phyloP scores from a whole-genome alignment of 2,329 filamentous ascomycete genomes.

The Beauveria rudraprayagi region DNA sequence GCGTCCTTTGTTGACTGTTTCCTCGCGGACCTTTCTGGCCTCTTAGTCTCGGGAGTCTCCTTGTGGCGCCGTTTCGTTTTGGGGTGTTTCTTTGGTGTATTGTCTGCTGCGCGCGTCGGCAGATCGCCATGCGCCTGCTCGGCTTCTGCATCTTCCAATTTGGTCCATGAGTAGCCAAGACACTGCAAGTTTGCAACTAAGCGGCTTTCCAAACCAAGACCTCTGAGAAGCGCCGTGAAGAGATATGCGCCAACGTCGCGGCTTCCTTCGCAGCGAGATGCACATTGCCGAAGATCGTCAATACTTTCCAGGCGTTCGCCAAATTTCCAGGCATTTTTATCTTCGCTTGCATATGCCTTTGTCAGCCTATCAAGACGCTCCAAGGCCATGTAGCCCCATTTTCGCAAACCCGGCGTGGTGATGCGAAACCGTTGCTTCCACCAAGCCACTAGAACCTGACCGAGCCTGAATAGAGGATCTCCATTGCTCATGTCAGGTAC shows the following conservation, averaged over 20 bases:
- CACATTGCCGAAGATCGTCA: constrained; percentile 59
- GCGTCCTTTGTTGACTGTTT: constrained; percentile 33
- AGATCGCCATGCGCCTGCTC: constrained; percentile 22
- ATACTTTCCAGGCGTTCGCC: constrained; percentile 68
- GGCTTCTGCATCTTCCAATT: constrained; percentile 65
- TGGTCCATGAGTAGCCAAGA: constrained; percentile 84
- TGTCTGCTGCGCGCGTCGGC: constrained; percentile 16
- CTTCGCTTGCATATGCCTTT: constrained; percentile 57
- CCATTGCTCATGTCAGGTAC: constrained; percentile 71
- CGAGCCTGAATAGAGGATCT: constrained; percentile 69
- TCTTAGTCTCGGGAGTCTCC: constrained; percentile 14
- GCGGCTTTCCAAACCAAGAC: constrained; percentile 71
- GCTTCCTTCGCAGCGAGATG: constrained; percentile 67
- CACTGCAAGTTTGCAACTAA: constrained; percentile 82
- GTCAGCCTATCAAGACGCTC: constrained; percentile 65
- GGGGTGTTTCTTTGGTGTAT: constrained; percentile 16
- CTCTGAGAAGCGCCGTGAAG: constrained; percentile 77
- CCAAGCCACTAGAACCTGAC: constrained; percentile 71
- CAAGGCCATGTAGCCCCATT: constrained; percentile 80
- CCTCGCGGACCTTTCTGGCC: constrained; percentile 10
- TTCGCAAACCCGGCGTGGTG: constrained; percentile 73
- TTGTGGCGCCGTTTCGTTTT: constrained; percentile 7
- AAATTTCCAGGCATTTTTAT: constrained; percentile 54
- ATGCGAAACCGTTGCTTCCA: constrained; percentile 82
- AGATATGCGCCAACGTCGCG: constrained; percentile 83